Base-by-base conservation (phyloP, 2,329 filamentous ascomycete genomes). In the Trichoderma sp. region DNA sequence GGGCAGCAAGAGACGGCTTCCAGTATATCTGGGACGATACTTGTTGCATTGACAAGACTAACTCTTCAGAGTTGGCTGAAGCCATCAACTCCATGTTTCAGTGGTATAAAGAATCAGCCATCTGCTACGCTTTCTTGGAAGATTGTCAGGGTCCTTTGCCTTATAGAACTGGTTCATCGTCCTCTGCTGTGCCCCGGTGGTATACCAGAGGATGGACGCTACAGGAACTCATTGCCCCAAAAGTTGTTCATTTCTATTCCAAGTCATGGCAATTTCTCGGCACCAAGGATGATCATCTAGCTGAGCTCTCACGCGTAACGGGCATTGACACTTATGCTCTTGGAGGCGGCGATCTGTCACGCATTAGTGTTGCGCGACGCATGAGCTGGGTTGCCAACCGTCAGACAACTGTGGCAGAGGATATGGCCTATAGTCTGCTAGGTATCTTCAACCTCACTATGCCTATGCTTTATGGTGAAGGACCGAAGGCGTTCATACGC, bases 191-290 rank as follows among this genome's bases (percentile, higher is more conserved):
- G 6, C 57, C 47, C 62, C 74, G 59, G 59, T 68, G 30, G 78
- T 80, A 78, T 58, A 76, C 70, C 1, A 73, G 85, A 88, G 79
- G 79, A 17, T 87, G 88, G 75, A 92, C 90, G 0, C 81, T 91
- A 73, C 91, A 91, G 76, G 88, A 93, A 64, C 53, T 68, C 0
- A 58, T 68, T 61, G 66, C 66, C 0, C 66, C 66, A 0, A 30
- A 58, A 7, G 23, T 17, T 0, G 17, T 68, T 17, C 30, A 61
- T 17, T 68, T 68, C 3, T 61, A 55, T 3, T 58, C 50, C 0
- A 15, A 1, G 23, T 3, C 26, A 43, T 68, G 66, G 66, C 1
- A n/a, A 1, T 30, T 30, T 23, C 55, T 68, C 1, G 66, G 66
- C 3, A 68, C 66, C 0, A 68, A 68, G 2, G 43, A 15, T 34